Evolutionary conservation across 2,329 filamentous ascomycete genomes (phyloP).

Genomic region (Diplodia sapinea): DNA sequence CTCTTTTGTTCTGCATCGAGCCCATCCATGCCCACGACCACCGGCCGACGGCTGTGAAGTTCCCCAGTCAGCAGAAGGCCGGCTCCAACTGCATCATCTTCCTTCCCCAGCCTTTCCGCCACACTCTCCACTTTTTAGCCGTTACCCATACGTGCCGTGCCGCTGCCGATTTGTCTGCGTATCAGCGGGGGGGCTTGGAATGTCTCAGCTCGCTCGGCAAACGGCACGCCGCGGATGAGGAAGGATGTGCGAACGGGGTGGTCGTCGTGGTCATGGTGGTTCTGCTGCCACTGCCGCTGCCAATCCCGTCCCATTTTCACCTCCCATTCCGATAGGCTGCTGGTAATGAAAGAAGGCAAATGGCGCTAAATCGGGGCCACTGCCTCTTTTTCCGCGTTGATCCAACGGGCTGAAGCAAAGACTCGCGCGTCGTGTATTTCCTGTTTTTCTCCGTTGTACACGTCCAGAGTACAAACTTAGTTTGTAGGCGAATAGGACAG

Average conservation of each 20-base stretch:
- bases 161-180: neutral
- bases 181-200: neutral
- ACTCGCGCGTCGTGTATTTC: neutral
- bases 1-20: neutral
- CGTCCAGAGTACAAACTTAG: neutral
- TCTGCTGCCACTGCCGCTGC: neutral
- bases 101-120: neutral
- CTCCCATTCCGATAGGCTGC: neutral
- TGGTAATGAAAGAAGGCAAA: neutral
- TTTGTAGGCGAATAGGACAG: neutral
- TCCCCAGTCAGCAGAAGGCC: neutral
- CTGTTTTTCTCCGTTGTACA: neutral
- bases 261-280: neutral
- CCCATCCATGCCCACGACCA: neutral
- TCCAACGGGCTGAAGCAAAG: neutral
- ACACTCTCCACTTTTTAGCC: neutral
- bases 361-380: neutral
- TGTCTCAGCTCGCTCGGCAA: neutral
- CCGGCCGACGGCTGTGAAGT: neutral
- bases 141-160: neutral
- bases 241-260: neutral
- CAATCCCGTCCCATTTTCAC: neutral
- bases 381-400: neutral
- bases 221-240: neutral
- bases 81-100: neutral